Base-by-base conservation (phyloP, 1,284 basidiomycete species). In the Ganoderma lucidum region DNA sequence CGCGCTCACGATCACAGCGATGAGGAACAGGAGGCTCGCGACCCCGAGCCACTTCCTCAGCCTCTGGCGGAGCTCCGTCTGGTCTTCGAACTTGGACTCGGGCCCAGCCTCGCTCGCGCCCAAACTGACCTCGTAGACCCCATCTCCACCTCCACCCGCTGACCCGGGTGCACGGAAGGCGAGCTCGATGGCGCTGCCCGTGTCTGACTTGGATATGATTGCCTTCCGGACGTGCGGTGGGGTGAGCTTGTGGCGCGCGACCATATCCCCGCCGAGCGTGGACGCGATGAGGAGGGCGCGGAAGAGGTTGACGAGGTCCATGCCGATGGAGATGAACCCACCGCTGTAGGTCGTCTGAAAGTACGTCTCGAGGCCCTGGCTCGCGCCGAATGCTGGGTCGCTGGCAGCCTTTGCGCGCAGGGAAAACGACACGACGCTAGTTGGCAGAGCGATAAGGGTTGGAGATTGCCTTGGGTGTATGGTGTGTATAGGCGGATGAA, bases 261-360 rank as follows among this genome's bases (percentile, higher is more conserved):
- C 44, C 62, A 67, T 63, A 44, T 42, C 37, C 19, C 59, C 53
- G 28, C 67, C 68, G 23, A 71, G 66, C 3, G 79, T 80, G 19
- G 80, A 70, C 66, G 76, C 73, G 42, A 82, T 79, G 45, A 81
- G 76, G 32, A 80, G 69, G 10, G 73, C 71, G 44, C 79, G 79
- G 19, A 76, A 60, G 63, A 81, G 72, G 15, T 42, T 72, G 37
- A 72, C 58, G 42, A 78, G 62, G 64, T 78, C 78, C 39, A 77
- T 71, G 12, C 74, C 75, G 17, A 82, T 74, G 35, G 73, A 60
- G 60, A 81, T 72, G 69, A 78, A 81, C 9, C 77, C 79, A 58
- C 76, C 70, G 19, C 71, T 75, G 51, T 79, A 75, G 2, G 78
- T 75, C 28, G 74, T 70, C 64, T 82, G 81, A 63, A 80, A 72